Conservation (phyloP, 805 yeast genomes). For the Ogataea methanolica region DNA sequence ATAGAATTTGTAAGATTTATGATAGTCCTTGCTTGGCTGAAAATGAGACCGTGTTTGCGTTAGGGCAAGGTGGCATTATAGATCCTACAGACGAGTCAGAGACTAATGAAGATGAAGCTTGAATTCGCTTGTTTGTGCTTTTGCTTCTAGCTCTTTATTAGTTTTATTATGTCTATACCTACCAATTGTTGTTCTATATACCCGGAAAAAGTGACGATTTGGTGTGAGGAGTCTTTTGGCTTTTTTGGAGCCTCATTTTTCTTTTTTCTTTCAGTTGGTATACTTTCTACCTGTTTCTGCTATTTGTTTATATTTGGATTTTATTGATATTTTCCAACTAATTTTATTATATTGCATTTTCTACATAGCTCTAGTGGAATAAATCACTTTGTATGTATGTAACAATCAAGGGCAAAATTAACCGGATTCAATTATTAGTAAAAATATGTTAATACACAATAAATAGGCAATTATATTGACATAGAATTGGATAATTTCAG, state of each 20-base stretch:
- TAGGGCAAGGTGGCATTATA: constrained; percentile 94
- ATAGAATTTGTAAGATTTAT: constrained; percentile 88
- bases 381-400: background rate
- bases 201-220: no score
- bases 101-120: constrained; percentile 49
- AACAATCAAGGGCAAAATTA: no score
- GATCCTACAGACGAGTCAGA: constrained; percentile 63
- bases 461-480: background rate
- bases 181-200: background rate
- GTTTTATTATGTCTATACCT: background rate
- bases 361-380: background rate
- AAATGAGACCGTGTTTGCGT: constrained; percentile 90
- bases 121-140: background rate
- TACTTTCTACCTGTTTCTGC: no score
- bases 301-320: no score
- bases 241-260: no score
- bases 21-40: constrained; percentile 98
- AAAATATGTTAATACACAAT: background rate
- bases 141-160: background rate
- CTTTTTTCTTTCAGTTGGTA: no score
- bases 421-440: no score
- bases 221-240: no score
- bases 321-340: no score
- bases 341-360: background rate
- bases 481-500: background rate